Base-by-base conservation (phyloP, 2,329 filamentous ascomycete species). In the Scorias spongiosa region DNA sequence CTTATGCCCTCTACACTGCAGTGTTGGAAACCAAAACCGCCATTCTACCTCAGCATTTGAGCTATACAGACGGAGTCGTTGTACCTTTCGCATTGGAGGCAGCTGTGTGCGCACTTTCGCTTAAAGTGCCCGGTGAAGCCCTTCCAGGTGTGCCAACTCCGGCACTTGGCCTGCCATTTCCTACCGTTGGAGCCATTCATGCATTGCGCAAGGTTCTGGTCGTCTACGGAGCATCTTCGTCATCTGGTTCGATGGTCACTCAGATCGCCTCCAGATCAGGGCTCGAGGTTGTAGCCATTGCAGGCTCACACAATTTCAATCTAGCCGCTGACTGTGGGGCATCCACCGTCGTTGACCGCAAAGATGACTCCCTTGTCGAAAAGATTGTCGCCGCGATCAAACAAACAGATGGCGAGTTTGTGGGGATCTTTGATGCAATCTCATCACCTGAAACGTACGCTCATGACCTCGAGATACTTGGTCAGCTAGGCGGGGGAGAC, bases 71-170 rank as follows among this genome's bases (percentile, higher is more conserved):
- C 8, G 67, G 60, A 17, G 49, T 57, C 26, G 66, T 70, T 15
- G 59, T 70, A 1, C 67, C 67, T 1, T 57, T 69, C 8, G 64
- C 63, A 15, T 56, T 69, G 44, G 63, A 64, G 18, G 69, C 67
- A 3, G 66, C 67, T 11, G 55, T 63, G 14, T 54, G 57, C 14
- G 63, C 61, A 18, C 62, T 70, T 10, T 36, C 32, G 11, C 69
- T 64, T 57, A 59, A 60, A 46, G 53, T 57, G 15, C 59, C 69
- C 9, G 61, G 55, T 9, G 32, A 12, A 15, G 32, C 32, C 32
- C 11, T 36, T 3, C 32, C 32, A 12, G 32, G 32, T 15, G 32
- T 36, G 12, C 15, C 32, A 12, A 36, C 32, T 12, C 32, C 32
- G 15, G 9, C 32, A 9, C 32, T 36, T 12, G 32, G 12, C 11